Evolutionary conservation across 345 rosid species (phyloP), one percentile per base, ranked within the genome.

Genomic region (Boechera retrofracta): DNA sequence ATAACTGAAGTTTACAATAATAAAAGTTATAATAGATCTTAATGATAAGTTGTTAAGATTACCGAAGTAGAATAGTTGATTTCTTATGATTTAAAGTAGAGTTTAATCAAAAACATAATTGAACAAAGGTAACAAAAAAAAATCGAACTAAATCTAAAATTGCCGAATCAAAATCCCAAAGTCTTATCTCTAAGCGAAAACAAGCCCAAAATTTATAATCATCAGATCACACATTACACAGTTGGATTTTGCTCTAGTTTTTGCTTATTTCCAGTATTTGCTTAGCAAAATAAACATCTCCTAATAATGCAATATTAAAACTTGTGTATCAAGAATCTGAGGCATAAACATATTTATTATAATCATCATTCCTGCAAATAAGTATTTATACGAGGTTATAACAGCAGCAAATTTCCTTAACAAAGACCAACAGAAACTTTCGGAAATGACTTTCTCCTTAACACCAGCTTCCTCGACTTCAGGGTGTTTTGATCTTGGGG

Each of bases 401-500:
- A 77, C 54, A 71, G 35, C 31, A 56, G 61, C 44, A 64, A 39
- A 77, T 56, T 41, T 58, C 51, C 62, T 39, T 10, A 64, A 29
- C 18, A 64, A 15, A 9, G 55, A 58, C 41, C 56, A 66, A 38
- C 26, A 21, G 2, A 58, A 21, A 77, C 77, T 55, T 61, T 77
- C 58, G 42, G 49, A 76, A 32, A 32, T 31, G 48, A 49, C 62
- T 16, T 45, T 63, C n/a, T 45, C 51, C 45, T 28, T 9, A 7
- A 65, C 26, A 32, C 44, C 51, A 42, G 31, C 42, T 70, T 64
- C 64, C 53, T 73, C 15, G 12, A 59, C 63, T 78, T 79, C 71
- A 73, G 3, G 60, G 28, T 73, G 78, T 10, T 32, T 79, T 79
- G 78, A 68, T 53, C 78, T 79, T 79, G 51, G 78, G 61, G 11